These are phyloP conservation scores for Mycena vitilis DNA, from an alignment of 768 basidiomycete genomes.

Conservation along the genomic window DNA sequence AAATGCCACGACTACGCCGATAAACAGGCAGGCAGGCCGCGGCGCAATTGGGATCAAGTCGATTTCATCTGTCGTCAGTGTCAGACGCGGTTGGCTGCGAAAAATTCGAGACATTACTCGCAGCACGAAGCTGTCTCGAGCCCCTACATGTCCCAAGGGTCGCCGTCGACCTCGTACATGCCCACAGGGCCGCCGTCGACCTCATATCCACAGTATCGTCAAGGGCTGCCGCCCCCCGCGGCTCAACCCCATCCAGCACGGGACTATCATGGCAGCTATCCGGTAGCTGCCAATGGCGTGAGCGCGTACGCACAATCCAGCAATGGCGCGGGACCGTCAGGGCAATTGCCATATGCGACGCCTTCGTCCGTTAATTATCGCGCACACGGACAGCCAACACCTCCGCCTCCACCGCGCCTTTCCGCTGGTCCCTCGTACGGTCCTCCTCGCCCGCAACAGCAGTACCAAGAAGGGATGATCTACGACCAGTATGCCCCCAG, in stretches of 20 bases:
- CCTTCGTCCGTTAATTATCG: constrained; percentile 19
- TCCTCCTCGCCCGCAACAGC: constrained; percentile 3
- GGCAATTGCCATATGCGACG: constrained; percentile 13
- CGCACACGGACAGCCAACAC: constrained; percentile 11
- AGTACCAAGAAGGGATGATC: background rate
- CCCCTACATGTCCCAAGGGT: background rate
- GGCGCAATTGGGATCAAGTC: constrained; percentile 86
- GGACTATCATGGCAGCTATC: constrained; percentile 15
- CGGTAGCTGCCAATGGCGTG: constrained; percentile 22
- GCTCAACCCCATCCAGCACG: constrained; percentile 4
- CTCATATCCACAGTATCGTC: constrained; percentile 19
- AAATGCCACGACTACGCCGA: constrained; percentile 85
- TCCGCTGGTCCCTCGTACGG: constrained; percentile 9
- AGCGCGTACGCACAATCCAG: constrained; percentile 7
- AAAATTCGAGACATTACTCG: constrained; percentile 13
- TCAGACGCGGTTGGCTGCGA: constrained; percentile 38
- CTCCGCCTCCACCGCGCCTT: constrained; percentile 14
- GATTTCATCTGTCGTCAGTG: constrained; percentile 84
- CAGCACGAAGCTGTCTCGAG: constrained; percentile 1
- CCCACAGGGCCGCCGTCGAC: constrained; percentile 6
- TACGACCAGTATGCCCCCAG: constrained; percentile 19
- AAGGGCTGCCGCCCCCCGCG: background rate
- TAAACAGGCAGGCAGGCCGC: constrained; percentile 67
- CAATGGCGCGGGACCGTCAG: constrained; percentile 1
- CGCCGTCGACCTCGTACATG: constrained; percentile 6